Conservation (phyloP, 805 yeast species). For the Hanseniaspora hatyaiensis region DNA sequence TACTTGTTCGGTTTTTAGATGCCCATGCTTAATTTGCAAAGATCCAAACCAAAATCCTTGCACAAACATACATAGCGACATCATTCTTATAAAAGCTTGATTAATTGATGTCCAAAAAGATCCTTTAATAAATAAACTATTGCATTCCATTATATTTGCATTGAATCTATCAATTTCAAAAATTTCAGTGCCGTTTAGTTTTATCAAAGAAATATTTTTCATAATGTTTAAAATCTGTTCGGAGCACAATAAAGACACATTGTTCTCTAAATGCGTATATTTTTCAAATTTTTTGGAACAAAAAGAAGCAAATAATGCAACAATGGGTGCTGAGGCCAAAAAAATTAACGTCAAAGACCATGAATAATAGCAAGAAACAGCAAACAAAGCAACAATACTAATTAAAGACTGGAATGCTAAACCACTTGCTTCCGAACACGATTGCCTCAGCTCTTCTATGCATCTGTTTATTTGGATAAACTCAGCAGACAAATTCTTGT, state of each 20-base stretch:
- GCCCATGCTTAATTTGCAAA: constrained; percentile 43
- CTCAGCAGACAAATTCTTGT: constrained; percentile 48
- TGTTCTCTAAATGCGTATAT: constrained; percentile 47
- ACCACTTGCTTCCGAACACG: constrained; percentile 57
- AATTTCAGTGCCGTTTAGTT: constrained; percentile 46
- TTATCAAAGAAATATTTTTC: constrained; percentile 46
- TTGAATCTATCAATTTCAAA: constrained; percentile 40
- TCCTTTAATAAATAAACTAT: constrained; percentile 34
- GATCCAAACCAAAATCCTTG: constrained; percentile 92
- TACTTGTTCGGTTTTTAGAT: constrained; percentile 48
- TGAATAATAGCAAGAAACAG: constrained; percentile 61
- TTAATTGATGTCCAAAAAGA: constrained; percentile 37
- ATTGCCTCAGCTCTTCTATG: constrained; percentile 58
- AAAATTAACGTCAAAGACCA: constrained; percentile 78
- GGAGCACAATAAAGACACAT: constrained; percentile 43
- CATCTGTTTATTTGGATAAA: constrained; percentile 57
- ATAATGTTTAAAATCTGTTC: constrained; percentile 61
- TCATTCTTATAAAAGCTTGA: constrained; percentile 41
- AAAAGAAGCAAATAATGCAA: constrained; percentile 37
- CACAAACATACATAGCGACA: constrained; percentile 65
- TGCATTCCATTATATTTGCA: constrained; percentile 26
- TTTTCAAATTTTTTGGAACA: constrained; percentile 43
- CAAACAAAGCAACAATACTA: constrained; percentile 43
- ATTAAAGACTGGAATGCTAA: constrained; percentile 42
- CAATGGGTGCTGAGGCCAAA: constrained; percentile 62